A percentile compares a stretch with the other conserved stretches of the same genome.
phyloP scores from a whole-genome alignment of 768 basidiomycete genomes.

The Imleria badia region DNA sequence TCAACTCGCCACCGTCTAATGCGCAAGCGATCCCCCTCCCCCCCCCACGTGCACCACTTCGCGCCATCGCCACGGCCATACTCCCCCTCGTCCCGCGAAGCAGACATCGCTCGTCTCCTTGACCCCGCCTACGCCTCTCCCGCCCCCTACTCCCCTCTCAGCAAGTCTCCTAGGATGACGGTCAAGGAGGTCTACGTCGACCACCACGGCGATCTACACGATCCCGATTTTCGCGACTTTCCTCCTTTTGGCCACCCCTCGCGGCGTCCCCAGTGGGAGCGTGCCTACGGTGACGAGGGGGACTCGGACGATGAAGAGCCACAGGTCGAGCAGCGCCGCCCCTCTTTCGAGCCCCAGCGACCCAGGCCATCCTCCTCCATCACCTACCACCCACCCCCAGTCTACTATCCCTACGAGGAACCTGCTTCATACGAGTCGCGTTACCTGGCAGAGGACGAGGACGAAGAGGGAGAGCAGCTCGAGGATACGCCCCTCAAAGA shows the following conservation, averaged over 20 bases:
- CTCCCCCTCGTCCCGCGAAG: slow-evolving; percentile 39
- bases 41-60: slow-evolving; percentile 1
- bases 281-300: slow-evolving; percentile 29
- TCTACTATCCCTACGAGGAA: slow-evolving; percentile 30
- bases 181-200: slow-evolving; percentile 51
- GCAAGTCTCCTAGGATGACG: slow-evolving; percentile 11
- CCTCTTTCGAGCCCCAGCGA: slow-evolving; percentile 20
- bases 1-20: slow-evolving; percentile 25
- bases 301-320: slow-evolving; percentile 31
- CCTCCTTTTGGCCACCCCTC: slow-evolving; percentile 37
- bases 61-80: slow-evolving; percentile 25
- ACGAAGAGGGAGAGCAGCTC: slow-evolving; percentile 20
- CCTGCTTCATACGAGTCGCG: slow-evolving; percentile 33
- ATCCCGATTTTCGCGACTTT: slow-evolving; percentile 68
- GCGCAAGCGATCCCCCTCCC: slow-evolving; percentile 28
- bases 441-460: slow-evolving; percentile 26
- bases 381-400: slow-evolving; percentile 20
- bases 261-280: slow-evolving; percentile 37
- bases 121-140: slow-evolving; percentile 58
- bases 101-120: slow-evolving; percentile 62
- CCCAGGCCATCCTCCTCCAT: slow-evolving; percentile 26
- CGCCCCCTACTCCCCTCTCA: slow-evolving; percentile 26
- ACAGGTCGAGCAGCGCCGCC: slow-evolving; percentile 10
- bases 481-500: slow-evolving; percentile 29
- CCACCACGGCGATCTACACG: slow-evolving; percentile 60